These are phyloP conservation scores for Sphagnurus paluster DNA, from an alignment of 1,284 basidiomycete genomes.

Conservation along the genomic window DNA sequence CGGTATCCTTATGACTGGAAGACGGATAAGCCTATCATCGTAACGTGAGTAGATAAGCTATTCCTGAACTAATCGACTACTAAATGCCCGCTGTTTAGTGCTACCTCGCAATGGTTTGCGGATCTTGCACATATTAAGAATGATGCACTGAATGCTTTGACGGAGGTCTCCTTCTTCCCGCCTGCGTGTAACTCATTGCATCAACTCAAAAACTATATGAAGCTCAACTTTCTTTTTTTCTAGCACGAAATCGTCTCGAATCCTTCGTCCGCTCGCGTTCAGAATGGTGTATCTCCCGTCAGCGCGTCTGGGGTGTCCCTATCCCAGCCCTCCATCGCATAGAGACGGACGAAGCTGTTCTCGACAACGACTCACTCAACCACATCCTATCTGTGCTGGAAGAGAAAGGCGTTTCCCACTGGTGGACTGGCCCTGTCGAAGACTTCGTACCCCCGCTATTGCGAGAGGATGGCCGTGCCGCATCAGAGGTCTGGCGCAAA, in stretches of 20 bases:
- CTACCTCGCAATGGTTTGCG: constrained; percentile 98
- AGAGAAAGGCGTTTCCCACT: constrained; percentile 75
- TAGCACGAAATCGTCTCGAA: constrained; percentile 86
- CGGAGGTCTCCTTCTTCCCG: constrained; percentile 80
- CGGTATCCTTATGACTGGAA: constrained; percentile 98
- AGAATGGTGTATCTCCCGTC: constrained; percentile 99
- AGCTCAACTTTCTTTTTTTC: background rate
- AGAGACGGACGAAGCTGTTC: constrained; percentile 63
- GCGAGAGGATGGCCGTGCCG: constrained; percentile 40
- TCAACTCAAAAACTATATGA: background rate
- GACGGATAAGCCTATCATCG: constrained; percentile 90
- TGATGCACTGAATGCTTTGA: constrained; percentile 70
- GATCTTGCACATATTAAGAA: constrained; percentile 86
- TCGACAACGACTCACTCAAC: constrained; percentile 68
- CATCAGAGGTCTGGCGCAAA: constrained; percentile 60
- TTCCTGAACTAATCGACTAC: background rate
- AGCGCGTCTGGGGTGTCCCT: constrained; percentile 97
- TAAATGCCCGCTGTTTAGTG: constrained; percentile 45
- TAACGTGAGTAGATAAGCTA: constrained; percentile 56
- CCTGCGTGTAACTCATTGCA: constrained; percentile 59
- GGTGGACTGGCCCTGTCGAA: constrained; percentile 88
- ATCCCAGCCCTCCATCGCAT: constrained; percentile 87
- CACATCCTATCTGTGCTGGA: constrained; percentile 82
- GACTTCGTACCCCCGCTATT: constrained; percentile 79
- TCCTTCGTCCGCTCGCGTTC: constrained; percentile 86